Base-by-base conservation (phyloP, 768 basidiomycete species). In the Filobasidium floriforme region DNA sequence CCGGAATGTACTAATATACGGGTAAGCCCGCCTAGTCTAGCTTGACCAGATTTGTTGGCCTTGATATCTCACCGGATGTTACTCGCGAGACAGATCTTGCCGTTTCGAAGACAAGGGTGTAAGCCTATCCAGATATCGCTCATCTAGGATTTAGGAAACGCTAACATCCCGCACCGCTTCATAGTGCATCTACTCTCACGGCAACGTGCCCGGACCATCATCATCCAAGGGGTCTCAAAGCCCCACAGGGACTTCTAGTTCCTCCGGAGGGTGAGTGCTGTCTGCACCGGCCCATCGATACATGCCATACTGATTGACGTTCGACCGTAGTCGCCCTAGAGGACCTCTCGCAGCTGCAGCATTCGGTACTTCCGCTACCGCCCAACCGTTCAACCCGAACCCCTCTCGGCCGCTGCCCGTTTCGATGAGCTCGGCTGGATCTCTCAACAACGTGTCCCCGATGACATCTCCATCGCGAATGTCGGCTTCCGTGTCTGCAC, bases 1-100 rank as follows among this genome's bases (percentile, higher is more conserved):
- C 80, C 86, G 89, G 75, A 94, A 96, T 81, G 86, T 92, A 61
- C 81, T 89, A 77, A 92, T 94, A 69, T 89, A 92, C 75, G 92
- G 92, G 91, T 92, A 70, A 54, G 80, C 70, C 70, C 41, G 52
- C 10, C 10, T 44, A 59, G 32, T 59, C 32, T 3, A 68, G 43
- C 51, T 62, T 63, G 18, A 61, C 59, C 65, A 46, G 40, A n/a
- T 61, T 19, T 19, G 10, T 5, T 49, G 4, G 15, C 26, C 54
- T 57, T 7, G 18, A 51, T 57, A 6, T 6, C 46, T 22, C 22
- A 57, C 15, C 54, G 29, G 54, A 3, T 49, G 5, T 37, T 59
- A 2, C 22, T 57, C 9, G 32, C 32, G 32, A 9, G 32, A 15
- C 37, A 76, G 75, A 44, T 68, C 69, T 59, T 79, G 76, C 72